Conservation (phyloP, 164 flowering plant genomes). For the Nymphaea thermarum region DNA sequence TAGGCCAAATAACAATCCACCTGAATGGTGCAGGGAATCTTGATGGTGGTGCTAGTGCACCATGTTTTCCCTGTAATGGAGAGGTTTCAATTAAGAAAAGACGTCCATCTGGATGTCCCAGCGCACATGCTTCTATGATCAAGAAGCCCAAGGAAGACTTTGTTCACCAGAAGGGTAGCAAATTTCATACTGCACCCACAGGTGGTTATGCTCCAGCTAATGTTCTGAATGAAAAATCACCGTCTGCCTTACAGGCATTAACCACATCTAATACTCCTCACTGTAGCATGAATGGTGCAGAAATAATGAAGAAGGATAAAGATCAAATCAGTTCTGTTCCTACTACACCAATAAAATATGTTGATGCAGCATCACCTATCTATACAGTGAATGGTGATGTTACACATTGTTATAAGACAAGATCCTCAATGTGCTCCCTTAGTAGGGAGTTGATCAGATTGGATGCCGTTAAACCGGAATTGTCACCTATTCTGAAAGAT, state of each 20-base stretch:
- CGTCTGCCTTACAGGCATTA: not conserved
- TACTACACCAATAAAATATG: conserved; percentile 33
- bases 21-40: not conserved
- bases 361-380: conserved; percentile 52
- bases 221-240: not conserved
- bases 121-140: not conserved
- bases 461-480: conserved; percentile 11
- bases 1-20: not conserved
- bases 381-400: conserved; percentile 53
- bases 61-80: not conserved
- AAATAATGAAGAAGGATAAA: conserved; percentile 15
- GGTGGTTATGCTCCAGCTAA: not conserved
- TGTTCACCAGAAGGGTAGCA: conserved; percentile 2
- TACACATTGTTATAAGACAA: conserved; percentile 37
- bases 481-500: conserved; percentile 22
- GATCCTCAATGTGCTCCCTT: conserved; percentile 23
- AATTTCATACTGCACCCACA: conserved; percentile 4
- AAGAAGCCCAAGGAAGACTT: conserved; percentile 6
- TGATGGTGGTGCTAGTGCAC: not conserved
- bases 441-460: conserved; percentile 34
- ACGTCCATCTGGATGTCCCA: not conserved
- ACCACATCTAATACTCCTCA: not conserved
- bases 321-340: conserved; percentile 19
- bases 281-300: conserved; percentile 1
- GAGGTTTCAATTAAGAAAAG: not conserved